Percentiles rank a stretch among this genome's conserved stretches.
phyloP scores from a whole-genome alignment of 257 asterid species.

The Knoxia roxburghii region DNA sequence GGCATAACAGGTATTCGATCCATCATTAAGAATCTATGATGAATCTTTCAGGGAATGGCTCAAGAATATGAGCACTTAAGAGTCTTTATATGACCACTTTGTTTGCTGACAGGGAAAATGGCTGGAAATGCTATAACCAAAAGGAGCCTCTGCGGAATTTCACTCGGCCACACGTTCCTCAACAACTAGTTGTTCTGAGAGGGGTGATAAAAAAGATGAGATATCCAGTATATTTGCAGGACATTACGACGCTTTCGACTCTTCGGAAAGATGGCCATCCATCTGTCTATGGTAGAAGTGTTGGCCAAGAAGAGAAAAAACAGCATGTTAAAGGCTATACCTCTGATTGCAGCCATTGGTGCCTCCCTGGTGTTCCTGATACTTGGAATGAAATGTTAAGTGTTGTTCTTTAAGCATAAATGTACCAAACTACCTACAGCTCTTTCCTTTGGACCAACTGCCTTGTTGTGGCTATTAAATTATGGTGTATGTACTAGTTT shows the following conservation, averaged over 20 bases:
- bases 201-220: constrained; percentile 51
- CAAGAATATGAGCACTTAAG: too few species aligned
- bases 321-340: constrained; percentile 32
- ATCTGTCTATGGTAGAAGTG: constrained; percentile 51
- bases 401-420: constrained; percentile 38
- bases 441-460: not conserved
- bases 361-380: constrained; percentile 94
- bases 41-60: too few species aligned
- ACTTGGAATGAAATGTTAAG: constrained; percentile 73
- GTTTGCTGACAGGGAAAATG: constrained; percentile 42
- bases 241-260: constrained; percentile 57
- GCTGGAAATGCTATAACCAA: constrained; percentile 64
- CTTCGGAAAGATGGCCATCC: constrained; percentile 80
- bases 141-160: constrained; percentile 45
- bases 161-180: constrained; percentile 46
- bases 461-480: not conserved
- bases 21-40: not conserved
- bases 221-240: constrained; percentile 62
- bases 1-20: constrained; percentile 55
- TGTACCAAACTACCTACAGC: not conserved
- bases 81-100: too few species aligned
- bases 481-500: not conserved
- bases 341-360: constrained; percentile 90
- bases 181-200: constrained; percentile 40
- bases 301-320: constrained; percentile 44